Conservation (phyloP, 1,284 basidiomycete species). For the Athelia psychrophila region DNA sequence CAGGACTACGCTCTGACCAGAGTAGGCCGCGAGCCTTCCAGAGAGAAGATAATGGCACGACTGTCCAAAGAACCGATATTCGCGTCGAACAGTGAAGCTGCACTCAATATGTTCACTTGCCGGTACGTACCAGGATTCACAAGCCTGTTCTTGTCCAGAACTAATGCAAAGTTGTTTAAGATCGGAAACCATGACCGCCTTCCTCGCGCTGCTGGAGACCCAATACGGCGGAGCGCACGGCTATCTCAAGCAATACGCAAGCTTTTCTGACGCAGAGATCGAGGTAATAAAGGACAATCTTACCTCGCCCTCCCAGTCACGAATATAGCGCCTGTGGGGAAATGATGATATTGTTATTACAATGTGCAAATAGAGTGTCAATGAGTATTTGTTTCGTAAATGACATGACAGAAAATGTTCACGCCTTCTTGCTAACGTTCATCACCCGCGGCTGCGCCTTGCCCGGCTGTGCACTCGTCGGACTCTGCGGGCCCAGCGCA, state of each 20-base stretch:
- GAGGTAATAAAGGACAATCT: slow-evolving; percentile 57
- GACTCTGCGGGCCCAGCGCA: slow-evolving; percentile 17
- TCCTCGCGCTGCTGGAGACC: slow-evolving; percentile 53
- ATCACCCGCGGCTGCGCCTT: slow-evolving; percentile 3
- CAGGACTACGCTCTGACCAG: slow-evolving; percentile 75
- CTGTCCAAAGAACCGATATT: slow-evolving; percentile 68
- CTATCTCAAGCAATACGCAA: slow-evolving; percentile 54
- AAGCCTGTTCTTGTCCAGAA: neutral
- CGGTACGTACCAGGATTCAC: slow-evolving; percentile 44
- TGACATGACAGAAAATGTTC: neutral
- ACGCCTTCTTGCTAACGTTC: neutral
- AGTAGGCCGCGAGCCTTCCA: slow-evolving; percentile 72
- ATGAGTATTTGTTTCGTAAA: too few species aligned
- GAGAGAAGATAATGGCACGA: slow-evolving; percentile 63
- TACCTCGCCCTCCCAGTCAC: slow-evolving; percentile 31
- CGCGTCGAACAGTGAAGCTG: slow-evolving; percentile 65
- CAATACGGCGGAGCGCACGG: slow-evolving; percentile 66
- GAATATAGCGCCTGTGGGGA: slow-evolving; percentile 19
- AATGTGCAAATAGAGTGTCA: neutral
- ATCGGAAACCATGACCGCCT: slow-evolving; percentile 68
- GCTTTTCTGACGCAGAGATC: slow-evolving; percentile 60
- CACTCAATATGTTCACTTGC: slow-evolving; percentile 75
- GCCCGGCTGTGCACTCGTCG: slow-evolving; percentile 16
- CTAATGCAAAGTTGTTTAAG: too few species aligned
- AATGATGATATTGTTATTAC: neutral